A percentile compares a stretch with the other conserved stretches of the same genome.
Evolutionary conservation across 306 rosid genomes (phyloP).

Genomic region (Cicer judaicum): DNA sequence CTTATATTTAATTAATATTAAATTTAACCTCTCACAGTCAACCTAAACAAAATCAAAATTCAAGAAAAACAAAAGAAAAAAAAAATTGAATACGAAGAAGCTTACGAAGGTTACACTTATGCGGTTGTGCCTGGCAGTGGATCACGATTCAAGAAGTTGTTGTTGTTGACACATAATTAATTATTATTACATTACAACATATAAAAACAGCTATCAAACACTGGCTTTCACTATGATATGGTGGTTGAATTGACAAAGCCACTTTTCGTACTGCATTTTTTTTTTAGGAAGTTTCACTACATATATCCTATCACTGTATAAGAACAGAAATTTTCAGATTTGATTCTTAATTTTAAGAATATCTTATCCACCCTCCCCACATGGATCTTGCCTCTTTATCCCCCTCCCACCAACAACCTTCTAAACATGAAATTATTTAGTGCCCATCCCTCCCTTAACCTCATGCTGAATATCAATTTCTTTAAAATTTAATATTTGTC

Average conservation of each 20-base stretch:
- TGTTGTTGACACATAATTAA: constrained; percentile 30
- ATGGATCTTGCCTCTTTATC: constrained; percentile 75
- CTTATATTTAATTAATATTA: too few relatives aligned
- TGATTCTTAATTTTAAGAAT: constrained; percentile 39
- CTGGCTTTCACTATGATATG: constrained; percentile 49
- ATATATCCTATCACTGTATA: constrained; percentile 32
- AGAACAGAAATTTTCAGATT: constrained; percentile 48
- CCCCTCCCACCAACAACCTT: constrained; percentile 55
- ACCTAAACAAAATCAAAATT: too few relatives aligned
- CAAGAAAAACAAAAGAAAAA: too few relatives aligned
- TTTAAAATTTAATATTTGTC: constrained; percentile 14
- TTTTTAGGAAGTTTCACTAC: constrained; percentile 56
- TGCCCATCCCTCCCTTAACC: constrained; percentile 52
- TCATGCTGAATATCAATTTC: constrained; percentile 8
- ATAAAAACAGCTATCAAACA: constrained; percentile 57
- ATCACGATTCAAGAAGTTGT: constrained; percentile 39
- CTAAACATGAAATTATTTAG: constrained; percentile 48
- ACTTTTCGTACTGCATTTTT: neutral
- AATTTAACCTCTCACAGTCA: too few relatives aligned
- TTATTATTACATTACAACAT: constrained; percentile 45
- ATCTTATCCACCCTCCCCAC: constrained; percentile 56
- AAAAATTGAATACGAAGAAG: constrained; percentile 32
- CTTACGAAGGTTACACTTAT: constrained; percentile 42
- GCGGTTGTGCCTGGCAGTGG: constrained; percentile 3
- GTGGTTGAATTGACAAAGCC: constrained; percentile 45